These are phyloP conservation scores for Ophiostoma novo-ulmi DNA, from an alignment of 2,329 filamentous ascomycete species.

Conservation along the genomic window DNA sequence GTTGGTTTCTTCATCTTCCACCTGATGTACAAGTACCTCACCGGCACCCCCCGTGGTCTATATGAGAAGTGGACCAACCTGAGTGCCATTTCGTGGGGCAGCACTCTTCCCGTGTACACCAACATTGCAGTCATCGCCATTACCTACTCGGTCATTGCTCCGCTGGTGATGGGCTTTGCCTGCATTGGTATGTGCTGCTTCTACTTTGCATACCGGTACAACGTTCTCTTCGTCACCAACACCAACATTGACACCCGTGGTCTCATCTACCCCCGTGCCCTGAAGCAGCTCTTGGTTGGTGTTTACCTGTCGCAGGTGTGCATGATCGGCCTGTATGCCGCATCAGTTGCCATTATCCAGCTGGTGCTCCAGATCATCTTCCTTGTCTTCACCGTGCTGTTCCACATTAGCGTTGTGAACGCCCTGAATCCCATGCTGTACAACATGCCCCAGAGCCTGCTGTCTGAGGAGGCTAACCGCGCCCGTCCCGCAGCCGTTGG, in stretches of 20 bases:
- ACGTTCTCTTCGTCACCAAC: constrained; percentile 76
- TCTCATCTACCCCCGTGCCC: constrained; percentile 80
- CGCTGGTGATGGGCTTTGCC: constrained; percentile 77
- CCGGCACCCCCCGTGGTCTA: constrained; percentile 73
- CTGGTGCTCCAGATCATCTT: constrained; percentile 69
- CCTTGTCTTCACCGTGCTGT: constrained; percentile 68
- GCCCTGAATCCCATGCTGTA: constrained; percentile 71
- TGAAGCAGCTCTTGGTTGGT: constrained; percentile 80
- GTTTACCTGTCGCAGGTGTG: constrained; percentile 77
- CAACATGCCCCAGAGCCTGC: constrained; percentile 70
- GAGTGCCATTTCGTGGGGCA: constrained; percentile 75
- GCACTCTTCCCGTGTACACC: constrained; percentile 72
- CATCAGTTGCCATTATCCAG: constrained; percentile 62
- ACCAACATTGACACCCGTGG: constrained; percentile 82
- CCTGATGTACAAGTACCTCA: constrained; percentile 66
- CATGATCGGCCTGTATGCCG: constrained; percentile 74
- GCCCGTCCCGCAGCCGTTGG: constrained; percentile 22
- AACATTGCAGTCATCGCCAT: constrained; percentile 75
- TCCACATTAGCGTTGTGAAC: constrained; percentile 67
- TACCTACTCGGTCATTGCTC: constrained; percentile 78
- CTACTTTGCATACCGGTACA: constrained; percentile 83
- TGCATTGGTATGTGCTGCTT: constrained; percentile 71
- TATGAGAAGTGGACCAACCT: constrained; percentile 73
- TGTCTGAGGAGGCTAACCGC: constrained; percentile 42
- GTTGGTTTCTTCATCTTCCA: constrained; percentile 68